These are phyloP conservation scores for Cichorium intybus DNA, from an alignment of 140 eudicot genomes.

Conservation along the genomic window DNA sequence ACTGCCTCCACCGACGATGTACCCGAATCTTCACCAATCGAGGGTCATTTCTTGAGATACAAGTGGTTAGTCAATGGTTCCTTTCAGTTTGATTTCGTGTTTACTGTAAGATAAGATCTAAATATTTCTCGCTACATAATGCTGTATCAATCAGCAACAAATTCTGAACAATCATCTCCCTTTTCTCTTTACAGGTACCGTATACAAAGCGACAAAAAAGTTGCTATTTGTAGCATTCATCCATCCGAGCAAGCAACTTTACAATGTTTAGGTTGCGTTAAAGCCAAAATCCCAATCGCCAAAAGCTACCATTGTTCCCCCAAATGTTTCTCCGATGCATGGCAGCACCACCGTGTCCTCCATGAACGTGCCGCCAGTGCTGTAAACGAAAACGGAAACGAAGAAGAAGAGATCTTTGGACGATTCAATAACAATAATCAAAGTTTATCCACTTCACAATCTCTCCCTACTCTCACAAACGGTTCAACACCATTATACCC, in stretches of 20 bases:
- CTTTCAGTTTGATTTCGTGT: background rate
- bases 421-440: slow-evolving; percentile 42
- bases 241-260: slow-evolving; percentile 86
- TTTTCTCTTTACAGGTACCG: slow-evolving; percentile 37
- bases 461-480: slow-evolving; percentile 54
- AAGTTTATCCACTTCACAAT: slow-evolving; percentile 46
- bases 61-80: slow-evolving; percentile 62
- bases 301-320: slow-evolving; percentile 91
- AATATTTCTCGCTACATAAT: no score
- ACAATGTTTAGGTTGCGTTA: slow-evolving; percentile 81
- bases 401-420: slow-evolving; percentile 79
- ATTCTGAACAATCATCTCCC: background rate
- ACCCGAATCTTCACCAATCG: slow-evolving; percentile 70
- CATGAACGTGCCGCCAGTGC: slow-evolving; percentile 92
- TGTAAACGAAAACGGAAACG: slow-evolving; percentile 65
- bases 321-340: slow-evolving; percentile 80
- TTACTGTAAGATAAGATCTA: background rate
- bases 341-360: slow-evolving; percentile 87
- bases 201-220: slow-evolving; percentile 77
- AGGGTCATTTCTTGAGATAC: slow-evolving; percentile 89
- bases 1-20: slow-evolving; percentile 62
- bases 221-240: slow-evolving; percentile 76
- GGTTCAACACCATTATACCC: slow-evolving; percentile 76
- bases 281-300: slow-evolving; percentile 72
- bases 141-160: no score